These are phyloP conservation scores for Calonectria crousiana DNA, from an alignment of 2,329 filamentous ascomycete genomes.

Conservation along the genomic window DNA sequence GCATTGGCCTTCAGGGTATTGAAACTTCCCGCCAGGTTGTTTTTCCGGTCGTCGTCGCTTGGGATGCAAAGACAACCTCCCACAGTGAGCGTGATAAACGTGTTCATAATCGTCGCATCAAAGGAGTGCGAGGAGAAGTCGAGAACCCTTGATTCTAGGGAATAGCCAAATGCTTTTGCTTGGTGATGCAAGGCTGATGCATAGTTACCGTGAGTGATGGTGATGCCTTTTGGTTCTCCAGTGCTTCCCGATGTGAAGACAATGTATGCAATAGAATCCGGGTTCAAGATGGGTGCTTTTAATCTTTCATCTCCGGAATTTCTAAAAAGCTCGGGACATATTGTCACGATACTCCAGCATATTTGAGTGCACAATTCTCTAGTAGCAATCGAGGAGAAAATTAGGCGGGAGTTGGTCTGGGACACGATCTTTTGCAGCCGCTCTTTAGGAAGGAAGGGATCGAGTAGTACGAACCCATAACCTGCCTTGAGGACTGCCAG, in stretches of 20 bases:
- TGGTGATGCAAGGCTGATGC: constrained; percentile 13
- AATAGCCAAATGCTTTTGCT: not conserved
- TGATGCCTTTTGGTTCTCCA: constrained; percentile 41
- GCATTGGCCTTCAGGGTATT: not conserved
- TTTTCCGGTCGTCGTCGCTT: constrained; percentile 11
- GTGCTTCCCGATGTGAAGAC: constrained; percentile 44
- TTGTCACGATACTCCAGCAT: not conserved
- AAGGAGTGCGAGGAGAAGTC: constrained; percentile 32
- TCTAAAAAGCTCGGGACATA: not conserved
- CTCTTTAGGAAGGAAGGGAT: not conserved
- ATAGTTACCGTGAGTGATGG: constrained; percentile 31
- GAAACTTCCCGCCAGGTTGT: not conserved
- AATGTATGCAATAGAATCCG: constrained; percentile 26
- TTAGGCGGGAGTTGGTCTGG: not conserved
- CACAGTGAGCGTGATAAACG: constrained; percentile 14
- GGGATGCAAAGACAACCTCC: constrained; percentile 31
- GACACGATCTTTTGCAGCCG: not conserved
- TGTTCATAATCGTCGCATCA: constrained; percentile 27
- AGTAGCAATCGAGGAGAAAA: not conserved
- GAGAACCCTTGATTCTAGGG: not conserved
- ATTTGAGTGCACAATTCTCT: not conserved
- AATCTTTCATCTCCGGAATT: not conserved
- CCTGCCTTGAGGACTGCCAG: not conserved
- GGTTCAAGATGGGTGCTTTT: not conserved
- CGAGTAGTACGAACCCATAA: not conserved